phyloP scores from a whole-genome alignment of 768 basidiomycete genomes.

The Suillus discolor region DNA sequence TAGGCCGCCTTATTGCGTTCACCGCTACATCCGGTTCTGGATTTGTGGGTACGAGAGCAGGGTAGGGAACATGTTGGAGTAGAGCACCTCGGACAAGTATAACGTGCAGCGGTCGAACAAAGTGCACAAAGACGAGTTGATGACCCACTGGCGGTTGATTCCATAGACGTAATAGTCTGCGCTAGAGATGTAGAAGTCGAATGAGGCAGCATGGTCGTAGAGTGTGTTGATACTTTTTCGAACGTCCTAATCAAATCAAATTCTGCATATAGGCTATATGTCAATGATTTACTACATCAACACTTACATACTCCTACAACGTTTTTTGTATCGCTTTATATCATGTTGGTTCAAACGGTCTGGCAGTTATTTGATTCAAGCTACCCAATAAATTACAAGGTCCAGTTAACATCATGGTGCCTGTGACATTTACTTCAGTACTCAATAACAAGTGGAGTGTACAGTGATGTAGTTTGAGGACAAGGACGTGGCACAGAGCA shows the following conservation, averaged over 20 bases:
- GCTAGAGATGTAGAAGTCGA: background rate
- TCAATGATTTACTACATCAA: background rate
- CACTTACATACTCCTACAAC: background rate
- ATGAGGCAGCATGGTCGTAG: background rate
- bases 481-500: background rate
- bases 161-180: background rate
- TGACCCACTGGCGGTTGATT: background rate
- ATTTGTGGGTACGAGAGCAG: constrained; percentile 74
- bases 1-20: constrained; percentile 72
- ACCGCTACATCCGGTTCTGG: constrained; percentile 62
- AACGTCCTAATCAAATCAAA: background rate
- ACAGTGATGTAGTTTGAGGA: background rate
- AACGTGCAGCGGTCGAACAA: constrained; percentile 57
- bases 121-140: constrained; percentile 43
- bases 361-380: background rate
- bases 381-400: background rate
- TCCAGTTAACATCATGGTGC: background rate
- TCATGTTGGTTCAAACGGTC: background rate
- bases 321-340: background rate
- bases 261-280: background rate
- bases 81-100: constrained; percentile 80
- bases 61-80: constrained; percentile 71
- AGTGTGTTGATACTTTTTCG: background rate
- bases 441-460: background rate
- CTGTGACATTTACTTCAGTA: background rate